Evolutionary conservation across 768 basidiomycete genomes (phyloP).

Genomic region (Russula compacta): DNA sequence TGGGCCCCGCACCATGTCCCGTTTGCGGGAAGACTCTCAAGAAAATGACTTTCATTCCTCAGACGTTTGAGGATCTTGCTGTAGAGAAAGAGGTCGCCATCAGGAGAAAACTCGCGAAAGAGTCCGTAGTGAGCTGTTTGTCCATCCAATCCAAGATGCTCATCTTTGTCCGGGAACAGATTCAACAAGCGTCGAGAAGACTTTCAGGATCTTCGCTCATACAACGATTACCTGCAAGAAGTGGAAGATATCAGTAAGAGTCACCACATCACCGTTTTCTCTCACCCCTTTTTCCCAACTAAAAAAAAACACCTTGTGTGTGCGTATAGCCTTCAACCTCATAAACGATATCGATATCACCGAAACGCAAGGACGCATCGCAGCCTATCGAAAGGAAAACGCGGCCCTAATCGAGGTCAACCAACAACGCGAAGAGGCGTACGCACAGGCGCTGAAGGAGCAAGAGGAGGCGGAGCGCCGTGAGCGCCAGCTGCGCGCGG

Average conservation of each 20-base stretch:
- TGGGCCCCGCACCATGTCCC: slow-evolving; percentile 94
- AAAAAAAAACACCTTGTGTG: too few relatives aligned
- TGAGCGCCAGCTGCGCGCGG: slow-evolving; percentile 60
- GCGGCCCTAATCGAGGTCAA: slow-evolving; percentile 78
- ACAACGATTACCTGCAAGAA: slow-evolving; percentile 94
- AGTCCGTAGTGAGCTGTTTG: slow-evolving; percentile 40
- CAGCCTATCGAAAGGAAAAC: slow-evolving; percentile 70
- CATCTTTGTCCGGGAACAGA: slow-evolving; percentile 32
- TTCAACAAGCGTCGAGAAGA: slow-evolving; percentile 94
- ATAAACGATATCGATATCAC: slow-evolving; percentile 79
- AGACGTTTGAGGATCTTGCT: slow-evolving; percentile 86
- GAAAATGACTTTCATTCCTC: slow-evolving; percentile 91
- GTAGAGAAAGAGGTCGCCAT: slow-evolving; percentile 95
- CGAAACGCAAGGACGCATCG: slow-evolving; percentile 77
- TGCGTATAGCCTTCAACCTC: slow-evolving; percentile 69
- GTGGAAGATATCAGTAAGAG: slow-evolving; percentile 81
- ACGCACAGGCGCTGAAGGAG: slow-evolving; percentile 59
- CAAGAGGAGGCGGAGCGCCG: slow-evolving; percentile 73
- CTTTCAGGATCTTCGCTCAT: slow-evolving; percentile 66
- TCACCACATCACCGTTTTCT: not conserved
- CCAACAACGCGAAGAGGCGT: slow-evolving; percentile 70
- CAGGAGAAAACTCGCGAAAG: slow-evolving; percentile 77
- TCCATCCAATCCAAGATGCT: not conserved
- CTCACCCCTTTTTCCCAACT: not conserved
- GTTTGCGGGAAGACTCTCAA: slow-evolving; percentile 81